Conservation (phyloP, 2,329 filamentous ascomycete species). For the Botryotinia globosa region DNA sequence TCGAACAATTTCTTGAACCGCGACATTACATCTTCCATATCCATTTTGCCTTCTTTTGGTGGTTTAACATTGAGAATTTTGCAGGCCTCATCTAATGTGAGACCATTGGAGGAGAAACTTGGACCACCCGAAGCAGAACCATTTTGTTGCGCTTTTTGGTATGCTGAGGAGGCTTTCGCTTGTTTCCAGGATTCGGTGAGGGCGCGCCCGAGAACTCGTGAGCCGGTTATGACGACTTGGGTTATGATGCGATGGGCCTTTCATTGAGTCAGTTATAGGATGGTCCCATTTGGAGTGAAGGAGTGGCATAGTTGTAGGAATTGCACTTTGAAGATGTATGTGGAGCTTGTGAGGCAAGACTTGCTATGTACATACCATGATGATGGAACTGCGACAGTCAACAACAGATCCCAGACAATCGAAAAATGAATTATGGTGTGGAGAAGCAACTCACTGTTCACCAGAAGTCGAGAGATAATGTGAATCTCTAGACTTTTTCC, state of each 20-base stretch:
- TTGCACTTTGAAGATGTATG: not conserved
- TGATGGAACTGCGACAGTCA: not conserved
- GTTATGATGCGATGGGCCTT: slow-evolving; percentile 94
- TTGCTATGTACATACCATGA: slow-evolving; percentile 4
- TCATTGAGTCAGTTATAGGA: slow-evolving; percentile 15
- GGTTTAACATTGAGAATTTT: slow-evolving; percentile 95
- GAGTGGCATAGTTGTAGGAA: not conserved
- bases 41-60: slow-evolving; percentile 71
- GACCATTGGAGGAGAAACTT: slow-evolving; percentile 60
- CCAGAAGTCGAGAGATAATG: slow-evolving; percentile 1
- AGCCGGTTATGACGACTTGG: slow-evolving; percentile 86
- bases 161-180: slow-evolving; percentile 81
- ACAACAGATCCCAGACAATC: not conserved
- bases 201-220: slow-evolving; percentile 87
- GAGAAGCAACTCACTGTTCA: not conserved
- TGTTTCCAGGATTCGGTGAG: slow-evolving; percentile 95
- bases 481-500: slow-evolving; percentile 18
- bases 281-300: not conserved
- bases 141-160: slow-evolving; percentile 65
- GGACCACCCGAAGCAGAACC: slow-evolving; percentile 52
- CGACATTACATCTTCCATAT: slow-evolving; percentile 75
- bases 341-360: not conserved
- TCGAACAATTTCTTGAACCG: slow-evolving; percentile 96
- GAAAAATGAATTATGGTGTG: not conserved
- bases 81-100: slow-evolving; percentile 95